A percentile compares a stretch with the other conserved stretches of the same genome.
phyloP scores from a whole-genome alignment of 139 green algal species.

The Chlamydomonas sp. region DNA sequence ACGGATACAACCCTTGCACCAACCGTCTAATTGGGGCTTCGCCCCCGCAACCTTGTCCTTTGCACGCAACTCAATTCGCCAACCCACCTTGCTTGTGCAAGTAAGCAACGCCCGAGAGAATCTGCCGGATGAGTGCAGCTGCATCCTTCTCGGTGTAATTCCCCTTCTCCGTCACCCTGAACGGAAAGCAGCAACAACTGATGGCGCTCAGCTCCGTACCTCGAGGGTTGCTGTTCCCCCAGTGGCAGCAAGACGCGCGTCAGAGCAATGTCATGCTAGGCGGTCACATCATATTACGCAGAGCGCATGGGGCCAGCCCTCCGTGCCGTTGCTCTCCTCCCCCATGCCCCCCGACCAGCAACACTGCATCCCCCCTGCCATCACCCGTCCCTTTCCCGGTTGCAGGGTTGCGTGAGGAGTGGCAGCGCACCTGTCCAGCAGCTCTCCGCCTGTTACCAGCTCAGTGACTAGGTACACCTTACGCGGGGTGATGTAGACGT shows the following conservation, averaged over 20 bases:
- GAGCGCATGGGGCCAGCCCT: no score
- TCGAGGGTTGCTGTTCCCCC: not conserved
- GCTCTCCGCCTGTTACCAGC: conserved; percentile 81
- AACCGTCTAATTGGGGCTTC: no score
- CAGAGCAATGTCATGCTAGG: no score
- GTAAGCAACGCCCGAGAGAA: conserved; percentile 79
- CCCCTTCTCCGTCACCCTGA: conserved; percentile 73
- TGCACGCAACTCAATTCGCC: not conserved
- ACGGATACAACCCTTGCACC: no score
- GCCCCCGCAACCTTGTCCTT: not conserved
- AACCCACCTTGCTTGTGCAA: conserved; percentile 73
- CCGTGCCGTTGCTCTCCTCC: no score
- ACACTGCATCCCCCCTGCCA: not conserved
- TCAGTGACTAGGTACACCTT: conserved; percentile 88
- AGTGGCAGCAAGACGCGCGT: no score
- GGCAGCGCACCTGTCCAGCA: conserved; percentile 74
- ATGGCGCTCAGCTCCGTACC: not conserved
- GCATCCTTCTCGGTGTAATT: conserved; percentile 82
- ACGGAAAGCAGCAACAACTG: not conserved
- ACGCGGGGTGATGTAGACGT: conserved; percentile 77
- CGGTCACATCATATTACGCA: no score
- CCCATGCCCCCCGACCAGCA: not conserved
- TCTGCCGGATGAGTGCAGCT: conserved; percentile 70
- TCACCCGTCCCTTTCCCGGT: not conserved
- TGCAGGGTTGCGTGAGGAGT: not conserved